A percentile compares a stretch with the other conserved stretches of the same genome.
phyloP scores from a whole-genome alignment of 768 basidiomycete genomes.

The Polyporus arcularius region DNA sequence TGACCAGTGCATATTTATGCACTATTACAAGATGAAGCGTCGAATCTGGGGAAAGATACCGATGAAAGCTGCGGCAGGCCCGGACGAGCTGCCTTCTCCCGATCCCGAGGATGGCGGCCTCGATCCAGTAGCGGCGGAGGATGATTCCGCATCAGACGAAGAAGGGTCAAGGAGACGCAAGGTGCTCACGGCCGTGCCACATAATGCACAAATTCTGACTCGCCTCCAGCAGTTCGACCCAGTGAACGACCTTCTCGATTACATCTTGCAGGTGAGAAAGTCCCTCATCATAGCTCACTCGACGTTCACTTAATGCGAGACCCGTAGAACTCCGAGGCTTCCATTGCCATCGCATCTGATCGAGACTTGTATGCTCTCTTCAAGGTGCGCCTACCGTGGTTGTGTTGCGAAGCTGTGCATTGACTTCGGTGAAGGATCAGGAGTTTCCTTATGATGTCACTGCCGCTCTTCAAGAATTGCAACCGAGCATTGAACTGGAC shows the following conservation, averaged over 20 bases:
- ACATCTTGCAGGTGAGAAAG: conserved; percentile 13
- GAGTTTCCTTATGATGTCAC: neutral
- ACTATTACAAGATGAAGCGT: conserved; percentile 19
- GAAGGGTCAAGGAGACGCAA: neutral
- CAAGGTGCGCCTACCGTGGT: neutral
- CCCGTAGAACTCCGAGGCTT: conserved; percentile 9
- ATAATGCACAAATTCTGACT: neutral
- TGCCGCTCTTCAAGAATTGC: neutral
- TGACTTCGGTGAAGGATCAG: neutral
- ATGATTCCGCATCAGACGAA: neutral
- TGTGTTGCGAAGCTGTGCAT: neutral
- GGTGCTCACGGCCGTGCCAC: too few relatives aligned
- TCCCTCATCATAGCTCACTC: too few relatives aligned
- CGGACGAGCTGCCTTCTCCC: conserved; percentile 3
- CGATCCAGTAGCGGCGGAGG: neutral
- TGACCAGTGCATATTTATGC: conserved; percentile 19
- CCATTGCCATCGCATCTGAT: conserved; percentile 9
- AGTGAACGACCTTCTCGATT: conserved; percentile 12
- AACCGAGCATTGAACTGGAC: neutral
- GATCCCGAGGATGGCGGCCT: neutral
- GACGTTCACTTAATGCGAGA: neutral
- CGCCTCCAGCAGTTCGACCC: conserved; percentile 8
- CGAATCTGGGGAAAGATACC: neutral
- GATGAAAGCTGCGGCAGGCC: conserved; percentile 14
- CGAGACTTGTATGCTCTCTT: conserved; percentile 9